Percentiles rank a stretch among this genome's conserved stretches.
Evolutionary conservation across 208 protist genomes (phyloP).

Genomic region (Leishmania aethiopica): DNA sequence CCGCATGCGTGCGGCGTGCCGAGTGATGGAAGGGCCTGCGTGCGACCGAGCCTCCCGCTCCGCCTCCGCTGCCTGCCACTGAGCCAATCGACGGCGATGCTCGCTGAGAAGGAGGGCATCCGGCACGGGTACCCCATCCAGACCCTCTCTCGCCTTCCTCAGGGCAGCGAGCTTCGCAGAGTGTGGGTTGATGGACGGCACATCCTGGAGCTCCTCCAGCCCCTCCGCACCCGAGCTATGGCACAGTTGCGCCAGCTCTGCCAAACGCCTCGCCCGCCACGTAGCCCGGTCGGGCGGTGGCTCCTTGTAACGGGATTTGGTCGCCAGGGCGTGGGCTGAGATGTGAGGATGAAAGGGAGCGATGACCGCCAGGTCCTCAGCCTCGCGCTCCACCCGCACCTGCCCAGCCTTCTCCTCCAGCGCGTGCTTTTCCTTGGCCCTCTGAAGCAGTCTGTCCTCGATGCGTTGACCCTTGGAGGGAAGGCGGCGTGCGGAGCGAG

Average conservation of each 20-base stretch:
- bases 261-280: slow-evolving; percentile 29
- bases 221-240: slow-evolving; percentile 17
- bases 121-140: slow-evolving; percentile 24
- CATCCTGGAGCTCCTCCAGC: slow-evolving; percentile 28
- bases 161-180: slow-evolving; percentile 51
- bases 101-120: slow-evolving; percentile 27
- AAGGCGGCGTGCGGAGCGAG: slow-evolving; percentile 6
- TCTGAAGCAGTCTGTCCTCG: slow-evolving; percentile 58
- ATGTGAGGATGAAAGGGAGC: slow-evolving; percentile 63
- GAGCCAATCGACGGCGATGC: slow-evolving; percentile 21
- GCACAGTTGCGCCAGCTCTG: slow-evolving; percentile 30
- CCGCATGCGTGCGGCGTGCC: slow-evolving; percentile 51
- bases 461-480: slow-evolving; percentile 39
- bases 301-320: slow-evolving; percentile 39
- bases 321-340: slow-evolving; percentile 42
- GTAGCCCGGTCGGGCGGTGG: slow-evolving; percentile 24
- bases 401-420: slow-evolving; percentile 20
- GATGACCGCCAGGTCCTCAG: slow-evolving; percentile 36
- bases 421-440: slow-evolving; percentile 47
- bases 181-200: slow-evolving; percentile 49
- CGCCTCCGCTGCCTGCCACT: slow-evolving; percentile 32
- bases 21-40: slow-evolving; percentile 44
- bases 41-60: slow-evolving; percentile 13
- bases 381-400: slow-evolving; percentile 32
- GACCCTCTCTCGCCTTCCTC: slow-evolving; percentile 32